Conservation (phyloP, 225 moss, liverwort and hornwort genomes). For the Marchantia paleacea region DNA sequence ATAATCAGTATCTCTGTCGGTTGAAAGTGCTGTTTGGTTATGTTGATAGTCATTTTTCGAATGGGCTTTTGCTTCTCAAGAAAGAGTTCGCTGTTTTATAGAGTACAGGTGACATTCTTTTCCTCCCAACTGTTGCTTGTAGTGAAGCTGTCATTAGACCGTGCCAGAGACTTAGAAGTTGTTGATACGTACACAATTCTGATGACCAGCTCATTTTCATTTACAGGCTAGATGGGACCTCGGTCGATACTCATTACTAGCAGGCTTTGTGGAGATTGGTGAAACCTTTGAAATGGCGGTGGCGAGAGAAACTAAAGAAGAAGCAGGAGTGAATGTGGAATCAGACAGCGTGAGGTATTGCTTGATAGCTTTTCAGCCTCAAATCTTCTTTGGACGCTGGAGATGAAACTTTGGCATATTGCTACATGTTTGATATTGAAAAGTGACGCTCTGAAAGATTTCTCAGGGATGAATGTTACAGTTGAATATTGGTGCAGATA, state of each 20-base stretch:
- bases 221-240: slow-evolving; percentile 80
- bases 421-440: background rate
- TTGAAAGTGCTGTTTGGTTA: background rate
- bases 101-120: background rate
- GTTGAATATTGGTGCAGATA: slow-evolving; percentile 51
- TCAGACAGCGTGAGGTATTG: slow-evolving; percentile 68
- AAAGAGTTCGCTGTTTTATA: background rate
- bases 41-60: too few species aligned
- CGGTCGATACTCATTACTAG: slow-evolving; percentile 84
- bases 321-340: slow-evolving; percentile 72
- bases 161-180: background rate
- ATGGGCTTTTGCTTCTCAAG: too few species aligned
- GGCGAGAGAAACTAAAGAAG: slow-evolving; percentile 85
- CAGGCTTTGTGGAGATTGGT: slow-evolving; percentile 93
- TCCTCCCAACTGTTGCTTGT: background rate
- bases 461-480: slow-evolving; percentile 12
- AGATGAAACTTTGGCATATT: background rate
- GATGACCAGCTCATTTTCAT: background rate
- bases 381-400: background rate
- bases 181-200: background rate
- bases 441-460: background rate
- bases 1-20: background rate
- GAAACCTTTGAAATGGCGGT: slow-evolving; percentile 93
- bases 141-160: background rate
- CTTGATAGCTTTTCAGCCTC: background rate